phyloP scores from a whole-genome alignment of 352 stramenopile genomes.

The Albugo laibachii region DNA sequence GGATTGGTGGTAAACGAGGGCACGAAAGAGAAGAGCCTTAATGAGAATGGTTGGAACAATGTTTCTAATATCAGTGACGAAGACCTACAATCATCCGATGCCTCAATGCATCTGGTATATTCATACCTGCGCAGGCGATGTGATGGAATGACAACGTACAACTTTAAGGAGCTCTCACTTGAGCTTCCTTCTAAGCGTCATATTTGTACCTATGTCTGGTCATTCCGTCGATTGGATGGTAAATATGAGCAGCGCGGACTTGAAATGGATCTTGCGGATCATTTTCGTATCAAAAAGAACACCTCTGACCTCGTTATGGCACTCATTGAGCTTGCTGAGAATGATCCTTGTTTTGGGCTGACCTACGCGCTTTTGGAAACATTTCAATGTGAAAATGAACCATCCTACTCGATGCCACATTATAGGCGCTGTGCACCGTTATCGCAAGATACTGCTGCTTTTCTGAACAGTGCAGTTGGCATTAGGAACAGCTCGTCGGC shows the following conservation, averaged over 20 bases:
- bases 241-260: slow-evolving; percentile 28
- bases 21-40: slow-evolving; percentile 2
- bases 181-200: slow-evolving; percentile 85
- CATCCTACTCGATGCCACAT: neutral
- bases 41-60: no score
- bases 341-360: slow-evolving; percentile 41
- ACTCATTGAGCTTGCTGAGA: slow-evolving; percentile 29
- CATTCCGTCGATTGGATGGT: slow-evolving; percentile 28
- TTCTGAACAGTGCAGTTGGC: no score
- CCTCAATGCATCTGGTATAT: slow-evolving; percentile 20
- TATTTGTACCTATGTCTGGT: slow-evolving; percentile 51
- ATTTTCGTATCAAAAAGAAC: slow-evolving; percentile 61
- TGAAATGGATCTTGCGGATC: slow-evolving; percentile 38
- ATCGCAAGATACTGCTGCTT: neutral
- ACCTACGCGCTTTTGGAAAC: slow-evolving; percentile 16
- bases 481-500: no score
- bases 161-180: slow-evolving; percentile 67
- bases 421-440: no score
- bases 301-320: slow-evolving; percentile 26
- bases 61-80: no score
- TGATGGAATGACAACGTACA: slow-evolving; percentile 71
- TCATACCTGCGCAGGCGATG: slow-evolving; percentile 34
- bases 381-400: slow-evolving; percentile 24
- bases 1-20: no score
- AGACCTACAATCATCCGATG: slow-evolving; percentile 15